A percentile compares a stretch with the other conserved stretches of the same genome.
These are phyloP conservation scores for Populus pruinosa DNA, from an alignment of 345 rosid species.

Conservation along the genomic window DNA sequence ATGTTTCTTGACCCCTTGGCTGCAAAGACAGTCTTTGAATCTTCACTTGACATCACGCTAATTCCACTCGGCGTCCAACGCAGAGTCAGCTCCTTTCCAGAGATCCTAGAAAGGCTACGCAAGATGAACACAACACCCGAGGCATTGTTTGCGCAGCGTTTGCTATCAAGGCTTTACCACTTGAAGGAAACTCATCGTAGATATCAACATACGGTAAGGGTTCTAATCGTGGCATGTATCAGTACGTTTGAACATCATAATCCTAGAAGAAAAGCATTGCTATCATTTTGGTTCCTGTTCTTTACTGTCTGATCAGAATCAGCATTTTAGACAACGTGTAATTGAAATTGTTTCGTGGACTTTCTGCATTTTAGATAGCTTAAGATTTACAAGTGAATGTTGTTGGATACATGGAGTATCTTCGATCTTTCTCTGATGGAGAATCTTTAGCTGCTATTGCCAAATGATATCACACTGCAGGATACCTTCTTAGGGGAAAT, in stretches of 20 bases:
- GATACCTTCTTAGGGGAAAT: conserved; percentile 79
- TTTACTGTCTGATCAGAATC: too few species aligned
- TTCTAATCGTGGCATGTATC: background rate
- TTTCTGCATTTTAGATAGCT: too few species aligned
- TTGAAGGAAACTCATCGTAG: conserved; percentile 46
- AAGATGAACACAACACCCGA: conserved; percentile 48
- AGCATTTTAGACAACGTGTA: too few species aligned
- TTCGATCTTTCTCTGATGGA: too few species aligned
- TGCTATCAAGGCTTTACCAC: conserved; percentile 49
- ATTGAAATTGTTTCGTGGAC: too few species aligned
- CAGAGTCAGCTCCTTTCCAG: conserved; percentile 39
- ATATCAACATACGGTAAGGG: conserved; percentile 63
- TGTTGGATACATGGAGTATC: too few species aligned
- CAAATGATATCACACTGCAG: conserved; percentile 33
- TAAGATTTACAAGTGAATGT: too few species aligned
- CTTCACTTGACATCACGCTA: conserved; percentile 60
- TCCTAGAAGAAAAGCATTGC: too few species aligned
- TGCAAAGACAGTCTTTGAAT: conserved; percentile 63
- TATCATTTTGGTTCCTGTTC: too few species aligned
- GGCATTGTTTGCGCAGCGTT: conserved; percentile 40
- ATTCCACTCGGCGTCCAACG: conserved; percentile 65
- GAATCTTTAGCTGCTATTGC: background rate
- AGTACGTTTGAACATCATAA: too few species aligned
- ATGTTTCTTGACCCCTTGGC: conserved; percentile 88
- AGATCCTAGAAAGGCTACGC: conserved; percentile 32